phyloP scores from a whole-genome alignment of 306 rosid genomes.

The Cicer cuneatum region DNA sequence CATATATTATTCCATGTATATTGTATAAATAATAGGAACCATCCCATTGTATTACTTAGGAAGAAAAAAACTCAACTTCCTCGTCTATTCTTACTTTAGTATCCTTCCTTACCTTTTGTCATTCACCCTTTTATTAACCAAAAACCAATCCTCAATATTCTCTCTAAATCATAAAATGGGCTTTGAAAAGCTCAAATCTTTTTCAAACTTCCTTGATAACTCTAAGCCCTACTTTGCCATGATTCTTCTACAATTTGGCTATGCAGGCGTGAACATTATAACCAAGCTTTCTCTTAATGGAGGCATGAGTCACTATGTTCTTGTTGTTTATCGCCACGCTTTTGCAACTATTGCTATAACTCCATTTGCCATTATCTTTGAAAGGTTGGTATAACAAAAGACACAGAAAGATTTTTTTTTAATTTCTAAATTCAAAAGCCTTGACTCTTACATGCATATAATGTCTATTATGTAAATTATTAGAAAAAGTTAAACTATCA shows the following conservation, averaged over 20 bases:
- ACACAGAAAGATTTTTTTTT: neutral
- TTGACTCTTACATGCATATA: neutral
- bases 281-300: slow-evolving; percentile 76
- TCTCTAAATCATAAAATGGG: slow-evolving; percentile 38
- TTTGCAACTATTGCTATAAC: slow-evolving; percentile 72
- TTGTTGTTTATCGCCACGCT: slow-evolving; percentile 91
- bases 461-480: neutral
- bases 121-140: slow-evolving; percentile 22
- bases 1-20: too few relatives aligned
- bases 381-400: slow-evolving; percentile 55
- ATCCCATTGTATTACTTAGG: slow-evolving; percentile 38
- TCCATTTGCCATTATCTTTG: slow-evolving; percentile 79
- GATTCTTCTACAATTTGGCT: slow-evolving; percentile 83
- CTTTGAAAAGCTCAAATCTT: slow-evolving; percentile 53
- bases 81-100: slow-evolving; percentile 24
- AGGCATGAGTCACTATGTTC: slow-evolving; percentile 96
- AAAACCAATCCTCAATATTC: neutral
- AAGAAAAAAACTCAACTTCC: slow-evolving; percentile 42
- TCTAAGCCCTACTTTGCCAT: slow-evolving; percentile 86
- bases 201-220: slow-evolving; percentile 53
- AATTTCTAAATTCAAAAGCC: neutral
- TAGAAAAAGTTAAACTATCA: neutral
- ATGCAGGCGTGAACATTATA: slow-evolving; percentile 86
- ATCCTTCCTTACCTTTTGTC: neutral
- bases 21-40: slow-evolving; percentile 50